Evolutionary conservation across 148 eudicot species (phyloP).

Genomic region (Amaranthus palmeri): DNA sequence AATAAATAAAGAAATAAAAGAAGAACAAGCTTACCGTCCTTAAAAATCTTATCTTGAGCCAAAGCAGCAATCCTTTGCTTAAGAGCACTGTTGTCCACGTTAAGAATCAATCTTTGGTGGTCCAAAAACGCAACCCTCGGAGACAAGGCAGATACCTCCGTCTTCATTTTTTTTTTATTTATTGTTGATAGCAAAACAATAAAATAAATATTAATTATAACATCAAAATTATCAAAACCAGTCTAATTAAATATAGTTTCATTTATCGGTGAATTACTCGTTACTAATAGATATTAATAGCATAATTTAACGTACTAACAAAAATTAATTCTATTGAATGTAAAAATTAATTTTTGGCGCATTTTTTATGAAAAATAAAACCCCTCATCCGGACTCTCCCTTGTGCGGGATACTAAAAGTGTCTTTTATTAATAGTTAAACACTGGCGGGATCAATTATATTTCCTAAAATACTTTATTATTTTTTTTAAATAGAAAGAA

Average conservation of each 20-base stretch:
- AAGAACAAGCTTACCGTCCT: constrained; percentile 54
- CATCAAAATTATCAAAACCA: too few relatives aligned
- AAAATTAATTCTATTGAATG: not conserved
- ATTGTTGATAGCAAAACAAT: not conserved
- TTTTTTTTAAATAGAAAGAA: too few relatives aligned
- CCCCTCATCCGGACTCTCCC: too few relatives aligned
- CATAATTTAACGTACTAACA: not conserved
- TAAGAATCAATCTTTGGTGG: constrained; percentile 82
- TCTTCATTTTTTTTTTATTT: constrained; percentile 30
- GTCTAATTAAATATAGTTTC: not conserved
- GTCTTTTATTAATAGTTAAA: too few relatives aligned
- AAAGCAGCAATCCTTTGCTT: constrained; percentile 95
- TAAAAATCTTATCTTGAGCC: constrained; percentile 90
- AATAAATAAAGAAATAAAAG: not conserved
- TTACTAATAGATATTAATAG: not conserved
- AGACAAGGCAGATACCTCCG: constrained; percentile 88
- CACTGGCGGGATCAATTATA: too few relatives aligned
- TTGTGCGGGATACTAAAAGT: too few relatives aligned
- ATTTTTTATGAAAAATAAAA: too few relatives aligned
- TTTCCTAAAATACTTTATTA: too few relatives aligned
- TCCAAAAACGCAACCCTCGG: constrained; percentile 91
- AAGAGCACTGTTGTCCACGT: constrained; percentile 79
- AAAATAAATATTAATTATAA: not conserved
- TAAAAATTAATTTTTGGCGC: not conserved
- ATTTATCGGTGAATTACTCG: not conserved